Evolutionary conservation across 108 stramenopile genomes (phyloP), one percentile per base, ranked within the genome.

Genomic region (Skeletonema potamos): DNA sequence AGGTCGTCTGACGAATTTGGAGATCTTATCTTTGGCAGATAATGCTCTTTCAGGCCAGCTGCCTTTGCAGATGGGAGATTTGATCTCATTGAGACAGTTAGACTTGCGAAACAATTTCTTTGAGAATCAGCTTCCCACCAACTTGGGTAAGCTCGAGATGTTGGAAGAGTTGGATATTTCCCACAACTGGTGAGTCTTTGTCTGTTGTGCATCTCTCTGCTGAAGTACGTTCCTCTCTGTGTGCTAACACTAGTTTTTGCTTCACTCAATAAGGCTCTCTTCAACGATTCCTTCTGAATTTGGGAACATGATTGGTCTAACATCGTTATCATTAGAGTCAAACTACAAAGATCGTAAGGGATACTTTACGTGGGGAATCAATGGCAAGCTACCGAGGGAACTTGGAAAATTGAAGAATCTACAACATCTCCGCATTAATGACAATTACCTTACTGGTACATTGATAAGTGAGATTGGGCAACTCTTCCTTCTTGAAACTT

Each of bases 401-500:
- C 34, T 79, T 6, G 77, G 72, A 17, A 64, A 68, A 18, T 43
- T 82, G 20, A 73, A 82, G 44, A 82, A 82, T 36, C 58, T 82
- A 15, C 33, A 44, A 43, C 62, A 72, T 30, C 64, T 83, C 26
- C 39, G 62, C 26, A 44, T 83, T 20, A 70, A 62, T 37, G 62
- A 67, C 62, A 84, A 84, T 18, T 54, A 55, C 36, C 27, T 84
- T 0, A 64, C 74, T 15, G 83, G 83, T 12, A 59, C 78, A 22
- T 34, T 84, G 1, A 70, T 76, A 18, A 57, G 74, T 17, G 78
- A 80, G 68, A 63, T 83, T n/a, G 77, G 77, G 6, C 75, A 76
- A 48, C 27, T 76, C 43, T 58, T 32, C 36, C 61, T 69, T 48
- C 62, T 76, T 24, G 54, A 76, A 69, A 69, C 75, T 4, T n/a